A percentile compares a stretch with the other conserved stretches of the same genome.
Evolutionary conservation across 2,329 filamentous ascomycete genomes (phyloP).

Genomic region (Colletotrichum filicis): DNA sequence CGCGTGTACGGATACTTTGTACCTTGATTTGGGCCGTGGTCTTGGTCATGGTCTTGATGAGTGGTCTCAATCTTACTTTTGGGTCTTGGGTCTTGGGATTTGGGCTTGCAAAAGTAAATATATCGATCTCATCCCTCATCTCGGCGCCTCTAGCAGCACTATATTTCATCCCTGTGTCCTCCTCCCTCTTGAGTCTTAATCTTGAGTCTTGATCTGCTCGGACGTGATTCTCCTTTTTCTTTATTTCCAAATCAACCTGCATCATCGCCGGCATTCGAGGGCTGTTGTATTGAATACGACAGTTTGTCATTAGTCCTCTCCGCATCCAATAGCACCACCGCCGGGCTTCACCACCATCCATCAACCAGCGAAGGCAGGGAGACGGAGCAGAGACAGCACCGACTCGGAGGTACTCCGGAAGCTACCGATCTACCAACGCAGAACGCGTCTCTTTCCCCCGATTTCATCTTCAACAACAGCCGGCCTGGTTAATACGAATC

Average conservation of each 20-base stretch:
- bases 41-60: neutral
- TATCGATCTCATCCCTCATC: slow-evolving; percentile 30
- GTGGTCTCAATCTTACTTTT: slow-evolving; percentile 2
- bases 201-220: slow-evolving; percentile 1
- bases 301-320: neutral
- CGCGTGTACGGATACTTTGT: neutral
- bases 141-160: slow-evolving; percentile 31
- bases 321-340: neutral
- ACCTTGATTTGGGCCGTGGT: slow-evolving; percentile 7
- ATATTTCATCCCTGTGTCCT: slow-evolving; percentile 31
- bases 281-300: slow-evolving; percentile 33
- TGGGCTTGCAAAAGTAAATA: slow-evolving; percentile 35
- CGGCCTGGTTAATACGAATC: slow-evolving; percentile 26
- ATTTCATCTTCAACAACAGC: slow-evolving; percentile 24
- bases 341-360: neutral
- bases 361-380: slow-evolving; percentile 9
- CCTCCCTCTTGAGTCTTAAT: slow-evolving; percentile 20
- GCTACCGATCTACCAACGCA: neutral
- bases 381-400: neutral
- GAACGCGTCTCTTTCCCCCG: neutral
- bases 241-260: slow-evolving; percentile 11
- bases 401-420: slow-evolving; percentile 7
- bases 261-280: slow-evolving; percentile 30
- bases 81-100: neutral
- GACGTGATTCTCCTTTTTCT: slow-evolving; percentile 6